These are phyloP conservation scores for Lactarius quietus DNA, from an alignment of 768 basidiomycete genomes.

Conservation along the genomic window DNA sequence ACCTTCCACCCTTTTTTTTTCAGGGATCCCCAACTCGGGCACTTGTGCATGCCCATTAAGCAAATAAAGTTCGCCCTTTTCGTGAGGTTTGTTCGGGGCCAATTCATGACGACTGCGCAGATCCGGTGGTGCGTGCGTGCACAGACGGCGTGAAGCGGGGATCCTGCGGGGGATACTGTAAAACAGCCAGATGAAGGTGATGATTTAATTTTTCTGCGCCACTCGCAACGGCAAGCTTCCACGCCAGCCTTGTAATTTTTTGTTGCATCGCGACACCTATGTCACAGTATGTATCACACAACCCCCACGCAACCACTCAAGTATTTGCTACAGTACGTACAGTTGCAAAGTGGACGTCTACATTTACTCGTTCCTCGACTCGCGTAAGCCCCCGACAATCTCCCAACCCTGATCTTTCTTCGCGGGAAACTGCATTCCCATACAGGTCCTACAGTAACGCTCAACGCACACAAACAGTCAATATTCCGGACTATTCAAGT, in stretches of 20 bases:
- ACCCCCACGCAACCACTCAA: neutral
- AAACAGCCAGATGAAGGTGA: neutral
- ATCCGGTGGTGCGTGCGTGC: conserved; percentile 2
- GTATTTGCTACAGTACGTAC: neutral
- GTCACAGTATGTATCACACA: neutral
- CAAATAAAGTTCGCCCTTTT: neutral
- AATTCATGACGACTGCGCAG: neutral
- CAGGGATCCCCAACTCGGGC: neutral
- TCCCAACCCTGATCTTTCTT: neutral
- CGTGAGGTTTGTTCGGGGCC: neutral
- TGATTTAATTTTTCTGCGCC: neutral
- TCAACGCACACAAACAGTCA: too few species aligned
- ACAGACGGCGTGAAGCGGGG: neutral
- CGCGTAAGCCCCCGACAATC: neutral
- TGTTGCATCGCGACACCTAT: neutral
- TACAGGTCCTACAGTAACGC: too few species aligned
- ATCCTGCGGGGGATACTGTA: neutral
- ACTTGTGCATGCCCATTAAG: neutral
- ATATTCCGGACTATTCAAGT: neutral
- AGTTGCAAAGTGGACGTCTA: neutral
- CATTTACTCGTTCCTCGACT: neutral
- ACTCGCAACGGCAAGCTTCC: neutral
- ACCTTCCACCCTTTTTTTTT: neutral
- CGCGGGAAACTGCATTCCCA: neutral
- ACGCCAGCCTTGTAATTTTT: neutral